These are phyloP conservation scores for Apiospora hydei DNA, from an alignment of 2,329 filamentous ascomycete genomes.

Conservation along the genomic window DNA sequence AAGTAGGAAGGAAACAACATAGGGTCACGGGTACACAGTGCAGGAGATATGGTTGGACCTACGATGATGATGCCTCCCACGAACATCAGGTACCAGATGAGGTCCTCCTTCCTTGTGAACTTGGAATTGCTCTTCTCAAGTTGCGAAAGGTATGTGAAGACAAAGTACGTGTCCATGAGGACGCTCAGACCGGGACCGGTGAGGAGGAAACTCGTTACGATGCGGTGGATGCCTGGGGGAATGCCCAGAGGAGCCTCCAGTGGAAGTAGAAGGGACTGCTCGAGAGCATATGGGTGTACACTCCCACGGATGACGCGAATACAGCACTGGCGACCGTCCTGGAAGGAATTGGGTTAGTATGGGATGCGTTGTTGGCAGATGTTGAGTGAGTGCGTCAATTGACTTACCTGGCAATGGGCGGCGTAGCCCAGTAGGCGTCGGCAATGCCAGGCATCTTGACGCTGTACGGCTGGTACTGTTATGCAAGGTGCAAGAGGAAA, in stretches of 20 bases:
- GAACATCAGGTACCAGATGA: conserved; percentile 82
- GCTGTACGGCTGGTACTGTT: not conserved
- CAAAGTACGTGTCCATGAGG: conserved; percentile 77
- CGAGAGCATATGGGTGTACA: conserved; percentile 64
- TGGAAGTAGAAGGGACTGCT: conserved; percentile 62
- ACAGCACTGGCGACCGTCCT: conserved; percentile 74
- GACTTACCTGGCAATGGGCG: conserved; percentile 51
- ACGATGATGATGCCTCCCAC: conserved; percentile 77
- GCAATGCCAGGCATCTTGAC: conserved; percentile 49
- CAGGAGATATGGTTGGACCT: conserved; percentile 55
- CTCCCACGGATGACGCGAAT: conserved; percentile 67
- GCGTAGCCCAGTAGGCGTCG: conserved; percentile 49
- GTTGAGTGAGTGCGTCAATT: not conserved
- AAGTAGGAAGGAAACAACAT: conserved; percentile 27
- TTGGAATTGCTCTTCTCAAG: conserved; percentile 76
- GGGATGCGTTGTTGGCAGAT: not conserved
- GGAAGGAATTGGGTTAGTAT: conserved; percentile 27
- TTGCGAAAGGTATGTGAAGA: conserved; percentile 79
- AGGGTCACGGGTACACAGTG: conserved; percentile 34
- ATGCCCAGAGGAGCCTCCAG: conserved; percentile 59
- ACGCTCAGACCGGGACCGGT: conserved; percentile 55
- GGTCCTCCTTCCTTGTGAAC: conserved; percentile 78
- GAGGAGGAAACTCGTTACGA: conserved; percentile 52
- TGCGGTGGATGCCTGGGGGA: conserved; percentile 55
- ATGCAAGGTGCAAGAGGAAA: not conserved